Evolutionary conservation across 257 asterid genomes (phyloP).

Genomic region (Primulina huaijiensis): DNA sequence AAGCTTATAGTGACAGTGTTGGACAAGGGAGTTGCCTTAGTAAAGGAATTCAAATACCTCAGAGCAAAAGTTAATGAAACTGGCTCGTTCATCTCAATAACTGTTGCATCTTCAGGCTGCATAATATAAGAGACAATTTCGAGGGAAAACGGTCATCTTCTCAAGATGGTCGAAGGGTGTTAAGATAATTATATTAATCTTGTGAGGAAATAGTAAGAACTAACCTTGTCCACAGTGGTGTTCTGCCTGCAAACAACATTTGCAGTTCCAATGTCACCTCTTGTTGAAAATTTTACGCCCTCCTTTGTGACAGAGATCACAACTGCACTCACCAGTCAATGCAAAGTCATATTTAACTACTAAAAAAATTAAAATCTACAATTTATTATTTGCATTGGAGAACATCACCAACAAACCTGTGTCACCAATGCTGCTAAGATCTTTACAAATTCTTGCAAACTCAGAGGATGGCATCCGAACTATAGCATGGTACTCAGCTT

Average conservation of each 20-base stretch:
- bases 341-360: neutral
- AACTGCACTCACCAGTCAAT: constrained; percentile 41
- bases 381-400: neutral
- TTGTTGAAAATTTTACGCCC: constrained; percentile 91
- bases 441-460: constrained; percentile 59
- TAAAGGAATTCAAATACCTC: constrained; percentile 56
- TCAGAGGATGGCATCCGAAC: constrained; percentile 65
- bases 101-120: constrained; percentile 66
- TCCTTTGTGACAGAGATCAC: constrained; percentile 93
- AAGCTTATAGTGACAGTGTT: constrained; percentile 55
- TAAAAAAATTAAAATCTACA: too few relatives aligned
- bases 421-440: constrained; percentile 66
- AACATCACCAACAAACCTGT: constrained; percentile 32
- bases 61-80: constrained; percentile 61
- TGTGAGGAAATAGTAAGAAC: neutral
- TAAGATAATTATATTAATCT: neutral
- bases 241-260: constrained; percentile 83
- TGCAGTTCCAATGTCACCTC: constrained; percentile 90
- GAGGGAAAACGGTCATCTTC: neutral
- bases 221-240: constrained; percentile 87
- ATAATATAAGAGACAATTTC: neutral
- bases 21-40: constrained; percentile 56
- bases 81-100: constrained; percentile 64
- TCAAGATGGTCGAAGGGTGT: neutral
- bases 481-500: constrained; percentile 63